These are phyloP conservation scores for Hemileccinum impolitum DNA, from an alignment of 768 basidiomycete species.

Conservation along the genomic window DNA sequence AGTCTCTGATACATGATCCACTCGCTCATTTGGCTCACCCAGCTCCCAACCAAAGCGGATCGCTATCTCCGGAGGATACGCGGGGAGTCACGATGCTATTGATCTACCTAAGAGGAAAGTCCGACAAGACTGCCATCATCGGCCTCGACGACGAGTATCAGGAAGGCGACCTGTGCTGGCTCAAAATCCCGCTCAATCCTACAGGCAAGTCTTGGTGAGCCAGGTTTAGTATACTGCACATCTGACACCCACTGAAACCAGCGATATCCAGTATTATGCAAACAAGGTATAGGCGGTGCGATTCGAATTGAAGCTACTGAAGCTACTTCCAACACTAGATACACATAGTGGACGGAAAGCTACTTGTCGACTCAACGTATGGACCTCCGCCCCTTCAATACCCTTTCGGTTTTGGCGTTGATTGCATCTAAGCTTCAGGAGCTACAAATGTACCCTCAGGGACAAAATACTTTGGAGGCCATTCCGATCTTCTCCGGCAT, in stretches of 20 bases:
- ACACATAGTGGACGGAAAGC: slow-evolving; percentile 67
- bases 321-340: slow-evolving; percentile 37
- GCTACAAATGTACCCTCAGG: slow-evolving; percentile 35
- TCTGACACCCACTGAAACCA: slow-evolving; percentile 24
- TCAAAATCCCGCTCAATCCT: slow-evolving; percentile 88
- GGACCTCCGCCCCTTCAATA: slow-evolving; percentile 86
- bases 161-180: slow-evolving; percentile 76
- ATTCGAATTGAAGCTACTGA: not conserved
- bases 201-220: slow-evolving; percentile 71
- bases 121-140: slow-evolving; percentile 40
- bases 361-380: slow-evolving; percentile 83
- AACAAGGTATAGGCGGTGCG: slow-evolving; percentile 50
- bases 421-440: slow-evolving; percentile 43
- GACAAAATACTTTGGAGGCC: slow-evolving; percentile 86
- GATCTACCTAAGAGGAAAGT: slow-evolving; percentile 51
- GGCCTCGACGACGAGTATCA: slow-evolving; percentile 71
- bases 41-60: slow-evolving; percentile 75
- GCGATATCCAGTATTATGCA: slow-evolving; percentile 78
- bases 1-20: not conserved
- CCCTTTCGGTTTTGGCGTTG: slow-evolving; percentile 86
- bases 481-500: slow-evolving; percentile 82
- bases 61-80: slow-evolving; percentile 75
- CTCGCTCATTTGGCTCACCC: slow-evolving; percentile 22
- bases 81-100: slow-evolving; percentile 66
- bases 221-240: not conserved